phyloP scores from a whole-genome alignment of 2,329 filamentous ascomycete species.

The Claviceps spartinae region DNA sequence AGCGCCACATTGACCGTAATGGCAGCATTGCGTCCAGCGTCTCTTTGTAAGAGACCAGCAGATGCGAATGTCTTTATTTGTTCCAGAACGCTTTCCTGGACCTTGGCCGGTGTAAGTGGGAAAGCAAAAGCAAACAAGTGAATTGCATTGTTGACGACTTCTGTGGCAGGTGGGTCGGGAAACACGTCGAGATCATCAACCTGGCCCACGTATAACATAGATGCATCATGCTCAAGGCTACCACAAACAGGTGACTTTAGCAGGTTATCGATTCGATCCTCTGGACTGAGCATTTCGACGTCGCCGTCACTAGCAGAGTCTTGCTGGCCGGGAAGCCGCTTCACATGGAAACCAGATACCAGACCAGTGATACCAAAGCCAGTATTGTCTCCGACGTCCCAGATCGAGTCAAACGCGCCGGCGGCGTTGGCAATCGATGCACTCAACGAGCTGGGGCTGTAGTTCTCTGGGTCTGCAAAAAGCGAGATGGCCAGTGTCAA shows the following conservation, averaged over 20 bases:
- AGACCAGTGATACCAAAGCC: slow-evolving; percentile 88
- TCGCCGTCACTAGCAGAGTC: slow-evolving; percentile 30
- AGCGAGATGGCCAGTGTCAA: slow-evolving; percentile 79
- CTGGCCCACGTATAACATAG: slow-evolving; percentile 55
- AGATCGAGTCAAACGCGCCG: slow-evolving; percentile 81
- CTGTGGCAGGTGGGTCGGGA: slow-evolving; percentile 75
- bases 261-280: slow-evolving; percentile 49
- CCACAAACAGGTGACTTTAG: slow-evolving; percentile 62
- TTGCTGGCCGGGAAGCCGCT: slow-evolving; percentile 56
- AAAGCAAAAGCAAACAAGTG: slow-evolving; percentile 85
- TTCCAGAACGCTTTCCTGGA: slow-evolving; percentile 91
- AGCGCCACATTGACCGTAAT: slow-evolving; percentile 83
- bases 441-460: slow-evolving; percentile 71
- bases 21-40: slow-evolving; percentile 77
- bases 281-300: slow-evolving; percentile 43
- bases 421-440: slow-evolving; percentile 84
- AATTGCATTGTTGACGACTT: slow-evolving; percentile 89
- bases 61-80: slow-evolving; percentile 86
- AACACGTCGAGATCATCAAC: slow-evolving; percentile 27
- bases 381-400: slow-evolving; percentile 89
- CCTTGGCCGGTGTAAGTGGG: slow-evolving; percentile 74
- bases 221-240: slow-evolving; percentile 80
- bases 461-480: slow-evolving; percentile 86
- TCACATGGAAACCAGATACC: slow-evolving; percentile 62
- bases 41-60: slow-evolving; percentile 64